These are phyloP conservation scores for Cyclotella sp. DNA, from an alignment of 108 stramenopile species.

Conservation along the genomic window DNA sequence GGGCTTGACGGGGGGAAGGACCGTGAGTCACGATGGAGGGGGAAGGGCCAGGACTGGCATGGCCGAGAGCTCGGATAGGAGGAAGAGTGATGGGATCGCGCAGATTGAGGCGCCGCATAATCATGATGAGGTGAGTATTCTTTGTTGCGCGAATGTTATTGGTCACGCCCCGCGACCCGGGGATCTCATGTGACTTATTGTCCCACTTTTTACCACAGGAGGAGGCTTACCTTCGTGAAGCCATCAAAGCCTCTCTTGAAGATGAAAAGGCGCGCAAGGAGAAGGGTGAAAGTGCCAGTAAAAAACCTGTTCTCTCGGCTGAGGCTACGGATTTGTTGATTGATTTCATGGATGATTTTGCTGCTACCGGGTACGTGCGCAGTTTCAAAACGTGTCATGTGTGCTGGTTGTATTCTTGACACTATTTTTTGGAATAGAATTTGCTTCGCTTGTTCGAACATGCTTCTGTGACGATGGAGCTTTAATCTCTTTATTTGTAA, in stretches of 20 bases:
- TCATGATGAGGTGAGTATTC: constrained; percentile 64
- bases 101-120: constrained; percentile 84
- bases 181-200: neutral
- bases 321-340: constrained; percentile 62
- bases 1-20: constrained; percentile 62
- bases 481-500: too few species aligned
- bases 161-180: too few species aligned
- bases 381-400: neutral
- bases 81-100: constrained; percentile 53
- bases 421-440: neutral
- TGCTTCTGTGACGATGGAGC: neutral
- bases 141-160: too few species aligned
- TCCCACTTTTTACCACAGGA: constrained; percentile 42
- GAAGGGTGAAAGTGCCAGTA: constrained; percentile 9
- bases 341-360: constrained; percentile 67
- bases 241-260: constrained; percentile 79
- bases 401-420: neutral
- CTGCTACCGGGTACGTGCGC: constrained; percentile 40
- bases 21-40: constrained; percentile 22
- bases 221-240: constrained; percentile 84
- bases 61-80: constrained; percentile 34
- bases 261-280: constrained; percentile 36
- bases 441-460: neutral
- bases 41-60: constrained; percentile 12
- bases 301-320: constrained; percentile 39